Percentiles rank a stretch among this genome's conserved stretches.
Evolutionary conservation across 306 rosid genomes (phyloP).

Genomic region (Sindora glabra): DNA sequence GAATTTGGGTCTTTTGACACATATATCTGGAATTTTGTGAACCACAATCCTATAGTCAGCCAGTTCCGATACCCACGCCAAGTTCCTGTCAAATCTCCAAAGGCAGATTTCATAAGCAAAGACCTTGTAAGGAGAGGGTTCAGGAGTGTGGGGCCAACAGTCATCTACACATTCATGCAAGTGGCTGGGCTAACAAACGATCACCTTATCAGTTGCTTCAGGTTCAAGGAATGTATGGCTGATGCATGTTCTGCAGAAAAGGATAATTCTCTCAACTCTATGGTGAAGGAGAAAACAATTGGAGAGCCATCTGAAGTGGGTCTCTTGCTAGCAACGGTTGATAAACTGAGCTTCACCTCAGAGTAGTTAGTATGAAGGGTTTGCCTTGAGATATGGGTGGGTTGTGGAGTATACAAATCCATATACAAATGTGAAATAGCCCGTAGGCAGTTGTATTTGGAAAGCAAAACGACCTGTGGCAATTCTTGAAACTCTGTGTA

Average conservation of each 20-base stretch:
- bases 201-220: conserved; percentile 67
- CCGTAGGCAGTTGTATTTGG: conserved; percentile 16
- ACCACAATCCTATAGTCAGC: conserved; percentile 48
- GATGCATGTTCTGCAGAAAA: conserved; percentile 25
- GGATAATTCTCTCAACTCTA: conserved; percentile 27
- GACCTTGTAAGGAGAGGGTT: conserved; percentile 65
- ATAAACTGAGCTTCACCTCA: conserved; percentile 28
- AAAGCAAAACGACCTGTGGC: too few relatives aligned
- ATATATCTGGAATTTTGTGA: conserved; percentile 65
- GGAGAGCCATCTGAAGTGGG: conserved; percentile 24
- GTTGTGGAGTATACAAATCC: conserved; percentile 46
- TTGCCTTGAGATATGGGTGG: too few relatives aligned
- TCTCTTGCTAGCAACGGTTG: conserved; percentile 30
- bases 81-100: conserved; percentile 63
- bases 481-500: too few relatives aligned
- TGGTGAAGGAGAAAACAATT: conserved; percentile 19
- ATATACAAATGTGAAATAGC: conserved; percentile 23
- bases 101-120: conserved; percentile 68
- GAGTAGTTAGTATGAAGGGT: conserved; percentile 5
- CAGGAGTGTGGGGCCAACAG: conserved; percentile 69
- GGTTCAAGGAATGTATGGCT: conserved; percentile 51
- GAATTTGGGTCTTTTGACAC: conserved; percentile 61
- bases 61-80: conserved; percentile 60
- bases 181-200: conserved; percentile 74
- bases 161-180: conserved; percentile 62